These are phyloP conservation scores for Pseudonitzschia delicatissima DNA, from an alignment of 108 stramenopile species.

Conservation along the genomic window DNA sequence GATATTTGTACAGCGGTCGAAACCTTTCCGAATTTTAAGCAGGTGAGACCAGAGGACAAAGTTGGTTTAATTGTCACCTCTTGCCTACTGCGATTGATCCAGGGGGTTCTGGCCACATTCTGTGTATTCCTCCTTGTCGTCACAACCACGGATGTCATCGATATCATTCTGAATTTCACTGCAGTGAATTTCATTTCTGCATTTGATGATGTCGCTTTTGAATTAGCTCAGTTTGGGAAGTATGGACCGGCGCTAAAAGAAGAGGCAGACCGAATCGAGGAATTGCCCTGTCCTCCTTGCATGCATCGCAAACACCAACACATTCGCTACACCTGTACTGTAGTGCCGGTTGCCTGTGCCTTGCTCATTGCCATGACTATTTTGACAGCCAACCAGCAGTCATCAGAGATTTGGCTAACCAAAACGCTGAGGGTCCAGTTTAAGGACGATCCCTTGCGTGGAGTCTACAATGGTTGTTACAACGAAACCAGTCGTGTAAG, in stretches of 20 bases:
- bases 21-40: not conserved
- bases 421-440: not conserved
- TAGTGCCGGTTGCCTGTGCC: not conserved
- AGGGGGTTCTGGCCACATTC: not conserved
- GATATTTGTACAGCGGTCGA: conserved; percentile 1
- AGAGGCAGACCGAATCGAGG: conserved; percentile 3
- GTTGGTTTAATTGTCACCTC: not conserved
- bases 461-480: not conserved
- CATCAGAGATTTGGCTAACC: not conserved
- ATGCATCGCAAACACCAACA: not conserved
- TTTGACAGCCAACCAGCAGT: not conserved
- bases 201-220: conserved; percentile 10
- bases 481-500: not conserved
- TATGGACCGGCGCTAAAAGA: not conserved
- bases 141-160: not conserved
- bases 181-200: conserved; percentile 11
- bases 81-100: not conserved
- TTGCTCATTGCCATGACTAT: not conserved
- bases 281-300: not conserved
- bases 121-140: conserved; percentile 3
- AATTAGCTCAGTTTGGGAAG: conserved; percentile 7
- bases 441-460: not conserved
- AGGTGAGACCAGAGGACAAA: not conserved
- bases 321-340: not conserved
- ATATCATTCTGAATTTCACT: conserved; percentile 12